Base-by-base conservation (phyloP, 129 eudicot species). In the Scalesia atractyloides region DNA sequence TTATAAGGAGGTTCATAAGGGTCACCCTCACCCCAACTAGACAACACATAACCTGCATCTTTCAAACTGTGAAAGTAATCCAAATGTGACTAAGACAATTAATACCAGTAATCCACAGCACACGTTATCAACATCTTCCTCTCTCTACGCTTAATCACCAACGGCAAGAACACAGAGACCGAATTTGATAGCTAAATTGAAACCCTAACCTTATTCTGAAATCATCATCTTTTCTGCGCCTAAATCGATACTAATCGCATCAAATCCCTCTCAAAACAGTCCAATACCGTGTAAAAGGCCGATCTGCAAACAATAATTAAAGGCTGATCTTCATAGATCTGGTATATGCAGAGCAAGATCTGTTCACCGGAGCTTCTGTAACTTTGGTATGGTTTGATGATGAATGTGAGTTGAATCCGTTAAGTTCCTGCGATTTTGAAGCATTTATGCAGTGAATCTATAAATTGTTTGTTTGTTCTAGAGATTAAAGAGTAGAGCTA, bases 121-220 rank as follows among this genome's bases (percentile, higher is more conserved):
- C 91, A 87, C 70, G 74, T 87, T 6, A 94, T 67, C 56, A 90
- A 64, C 19, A 82, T 83, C 76, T 84, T 83, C 41, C 99, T 77
- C 78, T 94, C 91, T 26, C 88, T 86, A 69, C 97, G 90, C n/a
- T 86, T 85, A 1, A 79, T 79, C 77, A 94, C 97, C 52, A 94
- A 77, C 1, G 92, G 92, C 73, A 76, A 73, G 61, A 93, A 18
- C 71, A 81, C 37, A 76, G 79, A 47, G 97, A 89, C n/a, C 98
- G 96, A 97, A 93, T 81, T 60, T 6, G 2, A 24, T 24, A 24
- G 2, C 41, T 13, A 13, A 49, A 39, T 17, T 50, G 47, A 26
- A 75, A 69, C 80, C 84, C 68, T 60, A 74, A 65, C 64, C 86
- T 56, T 66, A 22, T 34, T 69, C 48, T 48, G 17, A 49, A 57